These are phyloP conservation scores for Phytophthora quininea DNA, from an alignment of 352 stramenopile species.

Conservation along the genomic window DNA sequence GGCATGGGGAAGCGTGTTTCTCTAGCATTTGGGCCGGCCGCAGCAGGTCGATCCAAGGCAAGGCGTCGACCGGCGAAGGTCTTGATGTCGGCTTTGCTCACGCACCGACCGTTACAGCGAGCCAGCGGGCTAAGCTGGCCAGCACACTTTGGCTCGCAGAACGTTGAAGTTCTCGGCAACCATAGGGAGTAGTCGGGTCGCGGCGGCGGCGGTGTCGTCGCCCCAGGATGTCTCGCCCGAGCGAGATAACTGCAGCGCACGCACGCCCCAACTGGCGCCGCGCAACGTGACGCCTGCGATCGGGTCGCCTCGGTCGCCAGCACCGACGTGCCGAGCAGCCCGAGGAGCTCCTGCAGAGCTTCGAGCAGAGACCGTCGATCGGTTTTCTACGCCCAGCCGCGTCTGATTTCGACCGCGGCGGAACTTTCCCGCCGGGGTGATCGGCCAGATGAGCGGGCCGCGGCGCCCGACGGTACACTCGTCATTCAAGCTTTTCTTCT, in stretches of 20 bases:
- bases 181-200: neutral
- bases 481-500: slow-evolving; percentile 38
- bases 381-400: neutral
- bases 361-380: neutral
- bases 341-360: neutral
- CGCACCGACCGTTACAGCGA: slow-evolving; percentile 9
- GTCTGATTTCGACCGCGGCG: slow-evolving; percentile 25
- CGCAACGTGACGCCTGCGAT: slow-evolving; percentile 2
- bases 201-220: no score
- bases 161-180: slow-evolving; percentile 17
- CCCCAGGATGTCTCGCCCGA: neutral
- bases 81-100: neutral
- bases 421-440: slow-evolving; percentile 10
- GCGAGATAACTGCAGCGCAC: neutral
- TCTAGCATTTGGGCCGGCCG: neutral
- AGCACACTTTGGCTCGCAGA: slow-evolving; percentile 2
- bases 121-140: slow-evolving; percentile 9
- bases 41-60: no score
- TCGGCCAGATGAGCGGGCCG: neutral
- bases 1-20: neutral
- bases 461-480: neutral
- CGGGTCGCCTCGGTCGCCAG: neutral
- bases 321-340: neutral
- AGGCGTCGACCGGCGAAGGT: no score
- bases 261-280: neutral